Conservation (phyloP, 768 basidiomycete species). For the Panaeolus papilionaceus region DNA sequence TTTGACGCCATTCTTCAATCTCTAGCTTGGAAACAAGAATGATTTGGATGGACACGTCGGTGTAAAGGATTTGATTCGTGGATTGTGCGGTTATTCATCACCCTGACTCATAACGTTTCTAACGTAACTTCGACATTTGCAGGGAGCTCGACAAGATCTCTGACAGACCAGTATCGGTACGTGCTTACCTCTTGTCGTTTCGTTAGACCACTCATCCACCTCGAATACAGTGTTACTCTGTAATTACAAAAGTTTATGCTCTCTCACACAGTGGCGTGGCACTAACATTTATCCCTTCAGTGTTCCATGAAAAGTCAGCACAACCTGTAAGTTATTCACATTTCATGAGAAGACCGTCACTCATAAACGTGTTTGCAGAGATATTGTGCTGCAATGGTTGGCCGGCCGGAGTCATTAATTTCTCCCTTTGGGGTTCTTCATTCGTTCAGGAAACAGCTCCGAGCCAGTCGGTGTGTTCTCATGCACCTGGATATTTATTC, state of each 20-base stretch:
- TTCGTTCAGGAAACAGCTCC: slow-evolving; percentile 1
- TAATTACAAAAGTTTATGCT: slow-evolving; percentile 38
- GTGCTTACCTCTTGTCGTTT: slow-evolving; percentile 35
- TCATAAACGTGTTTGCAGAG: slow-evolving; percentile 45
- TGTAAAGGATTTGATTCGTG: slow-evolving; percentile 84
- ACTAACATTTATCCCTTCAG: slow-evolving; percentile 44
- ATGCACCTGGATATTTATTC: neutral
- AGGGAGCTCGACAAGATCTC: slow-evolving; percentile 84
- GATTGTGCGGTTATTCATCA: slow-evolving; percentile 56
- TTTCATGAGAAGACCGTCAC: neutral
- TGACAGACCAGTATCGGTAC: slow-evolving; percentile 84
- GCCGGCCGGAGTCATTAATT: slow-evolving; percentile 71
- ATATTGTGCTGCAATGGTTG: slow-evolving; percentile 91
- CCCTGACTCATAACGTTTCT: neutral
- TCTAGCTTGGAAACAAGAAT: slow-evolving; percentile 91
- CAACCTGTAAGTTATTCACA: slow-evolving; percentile 67
- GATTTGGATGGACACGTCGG: slow-evolving; percentile 78
- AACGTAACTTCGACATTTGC: slow-evolving; percentile 12
- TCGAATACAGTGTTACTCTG: slow-evolving; percentile 74
- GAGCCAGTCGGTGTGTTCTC: neutral
- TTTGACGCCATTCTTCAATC: neutral
- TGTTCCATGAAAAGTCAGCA: slow-evolving; percentile 98
- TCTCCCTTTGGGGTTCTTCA: slow-evolving; percentile 7
- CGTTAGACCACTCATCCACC: slow-evolving; percentile 10
- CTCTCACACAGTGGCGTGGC: slow-evolving; percentile 1